Base-by-base conservation (phyloP, 345 rosid species). In the Clausena lansium region DNA sequence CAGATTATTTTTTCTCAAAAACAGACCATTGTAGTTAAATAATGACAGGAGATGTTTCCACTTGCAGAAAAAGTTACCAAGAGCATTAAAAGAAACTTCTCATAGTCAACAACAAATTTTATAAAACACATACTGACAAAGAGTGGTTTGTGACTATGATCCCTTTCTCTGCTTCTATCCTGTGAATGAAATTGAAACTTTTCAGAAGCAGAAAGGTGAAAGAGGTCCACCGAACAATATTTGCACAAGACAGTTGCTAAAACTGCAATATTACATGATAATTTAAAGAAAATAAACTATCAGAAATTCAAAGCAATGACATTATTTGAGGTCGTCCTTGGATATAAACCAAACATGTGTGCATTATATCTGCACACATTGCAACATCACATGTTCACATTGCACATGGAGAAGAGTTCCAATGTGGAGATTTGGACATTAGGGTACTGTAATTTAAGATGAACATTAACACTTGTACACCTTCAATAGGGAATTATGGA, bases 111-210 rank as follows among this genome's bases (percentile, higher is more conserved):
- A 15, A 52, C 22, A 52, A 52, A 52, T 52, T 52, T 52, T 52
- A 19, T 66, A 50, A 78, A 82, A 57, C 75, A 50, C 86, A 62
- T 90, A 96, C 99, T 89, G 39, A 83, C 74, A 96, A 83, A n/a
- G 99, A 94, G 73, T 93, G 99, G 77, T 91, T 91, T 75, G 97
- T 96, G 71, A 96, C 84, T 39, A 92, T 85, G 80, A 96, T 90
- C 41, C 97, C 97, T 86, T 94, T 92, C 85, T 96, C 98, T 68
- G 95, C 91, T 85, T 96, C 99, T 64, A 83, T 90, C 99, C 99
- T 93, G 92, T 70, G 74, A 58, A 84, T 58, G 59, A 59, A 36
- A 55, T 74, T 45, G 52, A 58, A 80, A 61, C 61, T 70, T 70
- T 55, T 73, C 72, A 70, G 78, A 80, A 59, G 59, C 47, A 76